Percentiles rank a stretch among this genome's conserved stretches.
phyloP scores from a whole-genome alignment of 768 basidiomycete genomes.

The Xanthoconium stramineum region DNA sequence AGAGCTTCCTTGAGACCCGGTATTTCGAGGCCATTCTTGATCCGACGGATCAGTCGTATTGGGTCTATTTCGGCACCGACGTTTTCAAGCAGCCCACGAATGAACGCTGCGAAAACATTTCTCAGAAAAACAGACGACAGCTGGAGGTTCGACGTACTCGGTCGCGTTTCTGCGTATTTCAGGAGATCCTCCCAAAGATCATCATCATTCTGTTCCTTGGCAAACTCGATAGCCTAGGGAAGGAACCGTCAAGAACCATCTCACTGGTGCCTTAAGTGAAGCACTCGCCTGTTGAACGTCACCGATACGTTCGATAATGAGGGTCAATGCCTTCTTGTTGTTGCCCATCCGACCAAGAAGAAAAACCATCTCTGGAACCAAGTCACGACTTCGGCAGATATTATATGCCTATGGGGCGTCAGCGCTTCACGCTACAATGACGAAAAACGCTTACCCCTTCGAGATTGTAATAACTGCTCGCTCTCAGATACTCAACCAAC shows the following conservation, averaged over 20 bases:
- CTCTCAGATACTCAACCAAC: conserved; percentile 87
- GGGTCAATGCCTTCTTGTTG: conserved; percentile 88
- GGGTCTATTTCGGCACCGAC: conserved; percentile 96
- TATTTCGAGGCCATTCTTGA: conserved; percentile 95
- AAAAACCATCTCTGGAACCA: conserved; percentile 97
- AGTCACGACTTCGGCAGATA: conserved; percentile 79
- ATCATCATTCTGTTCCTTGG: conserved; percentile 93
- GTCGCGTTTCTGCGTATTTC: conserved; percentile 90
- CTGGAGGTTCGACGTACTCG: conserved; percentile 46
- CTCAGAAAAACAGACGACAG: not conserved
- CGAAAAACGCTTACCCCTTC: conserved; percentile 53
- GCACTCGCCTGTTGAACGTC: conserved; percentile 80
- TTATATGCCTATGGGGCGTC: conserved; percentile 63
- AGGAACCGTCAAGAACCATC: not conserved
- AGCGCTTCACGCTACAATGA: not conserved
- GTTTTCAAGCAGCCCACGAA: conserved; percentile 91
- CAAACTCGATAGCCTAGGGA: conserved; percentile 90
- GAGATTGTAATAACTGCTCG: conserved; percentile 87
- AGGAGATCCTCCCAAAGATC: conserved; percentile 98
- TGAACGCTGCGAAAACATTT: conserved; percentile 60
- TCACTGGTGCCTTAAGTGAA: not conserved
- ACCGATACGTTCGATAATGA: conserved; percentile 93
- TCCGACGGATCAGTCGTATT: conserved; percentile 87
- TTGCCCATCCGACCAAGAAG: conserved; percentile 96
- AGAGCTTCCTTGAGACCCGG: conserved; percentile 91